Evolutionary conservation across 441 rosid genomes (phyloP), one percentile per base, ranked within the genome.

Genomic region (Kokia cookei): DNA sequence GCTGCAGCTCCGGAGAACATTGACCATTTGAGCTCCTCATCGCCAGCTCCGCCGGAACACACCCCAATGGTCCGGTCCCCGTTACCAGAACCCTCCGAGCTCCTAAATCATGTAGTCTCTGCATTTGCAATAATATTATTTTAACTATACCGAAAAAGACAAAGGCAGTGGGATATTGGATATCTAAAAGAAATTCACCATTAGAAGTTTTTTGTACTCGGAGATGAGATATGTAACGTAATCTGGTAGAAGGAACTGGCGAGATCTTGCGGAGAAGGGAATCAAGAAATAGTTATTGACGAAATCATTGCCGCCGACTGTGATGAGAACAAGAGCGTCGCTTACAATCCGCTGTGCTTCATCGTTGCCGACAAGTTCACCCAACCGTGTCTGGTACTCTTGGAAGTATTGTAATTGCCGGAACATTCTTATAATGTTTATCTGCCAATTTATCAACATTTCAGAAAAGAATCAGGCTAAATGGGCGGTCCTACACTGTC

Each of bases 221-320:
- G 88, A 81, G 78, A 89, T 80, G 68, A 89, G 76, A 69, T 72
- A 84, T 42, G 24, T 73, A 72, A 86, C 87, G 24, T 82, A 89
- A 55, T 85, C 76, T 0, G 73, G 83, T 9, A 89, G 82, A 65
- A 80, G 24, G 24, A 59, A 87, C 27, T 89, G 89, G 22, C 85
- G 86, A 51, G 91, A 80, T 80, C 91, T 84, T 40, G 80, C 65
- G 9, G 93, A 89, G 76, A 45, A 71, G 5, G 93, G 93, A 10
- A 89, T 80, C 80, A 83, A 74, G 79, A 48, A 89, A 62, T 89
- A 89, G 77, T 89, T 89, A 83, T 89, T 89, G 37, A 89, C 90
- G 17, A 89, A 89, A 76, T 89, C 93, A 51, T 89, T 89, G 22
- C 93, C 93, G 5, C 93, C 93, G 2, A 82, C 84, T 6, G 88